phyloP scores from a whole-genome alignment of 2,329 filamentous ascomycete species.

The Dryadomyces quercivorus region DNA sequence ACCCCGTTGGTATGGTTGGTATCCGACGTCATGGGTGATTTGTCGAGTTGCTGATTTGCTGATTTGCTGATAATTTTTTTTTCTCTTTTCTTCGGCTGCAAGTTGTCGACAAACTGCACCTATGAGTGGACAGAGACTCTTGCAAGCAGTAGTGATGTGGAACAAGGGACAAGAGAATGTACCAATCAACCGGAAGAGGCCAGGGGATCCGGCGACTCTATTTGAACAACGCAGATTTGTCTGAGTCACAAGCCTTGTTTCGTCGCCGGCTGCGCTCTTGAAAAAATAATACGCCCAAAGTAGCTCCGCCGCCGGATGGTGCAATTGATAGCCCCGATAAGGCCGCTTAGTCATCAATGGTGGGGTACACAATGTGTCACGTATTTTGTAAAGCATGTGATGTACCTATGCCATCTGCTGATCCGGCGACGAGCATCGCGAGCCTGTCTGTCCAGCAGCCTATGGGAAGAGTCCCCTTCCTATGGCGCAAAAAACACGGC shows the following conservation, averaged over 20 bases:
- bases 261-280: neutral
- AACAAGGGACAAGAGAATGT: too few species aligned
- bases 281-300: neutral
- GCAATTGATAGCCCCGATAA: neutral
- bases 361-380: too few species aligned
- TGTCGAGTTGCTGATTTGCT: neutral
- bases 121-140: too few species aligned
- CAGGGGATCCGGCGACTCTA: too few species aligned
- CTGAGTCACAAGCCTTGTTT: slow-evolving; percentile 6
- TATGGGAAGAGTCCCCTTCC: neutral
- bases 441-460: too few species aligned
- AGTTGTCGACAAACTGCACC: too few species aligned
- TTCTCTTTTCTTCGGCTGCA: neutral
- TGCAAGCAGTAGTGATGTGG: too few species aligned
- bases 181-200: too few species aligned
- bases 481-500: neutral
- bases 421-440: too few species aligned
- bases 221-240: neutral
- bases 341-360: too few species aligned
- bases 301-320: slow-evolving; percentile 4
- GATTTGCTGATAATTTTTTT: neutral
- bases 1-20: slow-evolving; percentile 6
- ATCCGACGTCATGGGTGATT: slow-evolving; percentile 4
- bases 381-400: too few species aligned
- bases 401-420: too few species aligned